A percentile compares a stretch with the other conserved stretches of the same genome.
Conservation (phyloP, 2,329 filamentous ascomycete species). For the Colletotrichum sp. region DNA sequence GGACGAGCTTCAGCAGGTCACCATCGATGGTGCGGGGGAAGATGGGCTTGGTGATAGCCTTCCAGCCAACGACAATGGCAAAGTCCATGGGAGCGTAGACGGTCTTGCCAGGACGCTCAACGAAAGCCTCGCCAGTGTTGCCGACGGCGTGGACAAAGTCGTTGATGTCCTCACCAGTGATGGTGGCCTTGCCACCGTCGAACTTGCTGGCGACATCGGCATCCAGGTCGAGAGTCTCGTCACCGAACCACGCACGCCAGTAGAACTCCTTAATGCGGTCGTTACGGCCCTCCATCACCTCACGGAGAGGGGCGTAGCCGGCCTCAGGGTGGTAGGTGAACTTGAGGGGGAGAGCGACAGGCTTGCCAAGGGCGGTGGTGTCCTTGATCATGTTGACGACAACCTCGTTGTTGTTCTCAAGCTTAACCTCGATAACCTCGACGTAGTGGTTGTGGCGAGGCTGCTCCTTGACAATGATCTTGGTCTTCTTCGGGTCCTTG, state of each 20-base stretch:
- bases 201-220: constrained; percentile 86
- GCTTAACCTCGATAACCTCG: constrained; percentile 85
- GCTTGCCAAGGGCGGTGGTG: constrained; percentile 81
- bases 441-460: constrained; percentile 84
- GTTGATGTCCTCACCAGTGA: constrained; percentile 92
- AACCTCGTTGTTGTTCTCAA: constrained; percentile 79
- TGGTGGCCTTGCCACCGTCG: constrained; percentile 84
- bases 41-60: constrained; percentile 98
- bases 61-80: constrained; percentile 97
- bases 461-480: constrained; percentile 87
- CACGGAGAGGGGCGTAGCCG: constrained; percentile 95
- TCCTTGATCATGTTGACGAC: constrained; percentile 91
- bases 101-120: constrained; percentile 91
- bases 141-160: constrained; percentile 99
- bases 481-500: constrained; percentile 81
- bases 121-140: constrained; percentile 96
- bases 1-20: constrained; percentile 93
- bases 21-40: constrained; percentile 97
- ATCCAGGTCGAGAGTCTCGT: constrained; percentile 83
- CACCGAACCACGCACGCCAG: constrained; percentile 96
- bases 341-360: constrained; percentile 82
- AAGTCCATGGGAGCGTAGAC: constrained; percentile 99
- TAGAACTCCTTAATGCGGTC: constrained; percentile 99
- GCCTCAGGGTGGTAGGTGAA: constrained; percentile 96
- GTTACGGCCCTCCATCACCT: constrained; percentile 95